Evolutionary conservation across 345 rosid species (phyloP), one percentile per base, ranked within the genome.

Genomic region (Nephelium lappaceum): DNA sequence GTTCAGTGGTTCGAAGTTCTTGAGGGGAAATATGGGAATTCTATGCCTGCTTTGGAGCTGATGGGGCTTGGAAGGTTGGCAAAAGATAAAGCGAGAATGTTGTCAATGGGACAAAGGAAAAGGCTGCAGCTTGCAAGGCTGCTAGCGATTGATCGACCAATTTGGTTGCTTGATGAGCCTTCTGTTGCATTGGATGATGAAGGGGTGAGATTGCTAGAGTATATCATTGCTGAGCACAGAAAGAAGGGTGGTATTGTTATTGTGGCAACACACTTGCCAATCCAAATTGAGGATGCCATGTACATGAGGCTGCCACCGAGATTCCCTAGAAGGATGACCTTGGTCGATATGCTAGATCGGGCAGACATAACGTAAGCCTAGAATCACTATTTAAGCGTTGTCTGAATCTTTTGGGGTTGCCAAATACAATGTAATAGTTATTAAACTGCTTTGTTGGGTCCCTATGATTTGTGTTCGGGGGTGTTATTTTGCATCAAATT

Each of bases 71-170:
- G 95, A 49, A 84, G 95, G 69, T 68, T 95, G 72, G 94, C 88
- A 10, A 93, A 90, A 21, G 97, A 93, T 15, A 93, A 90, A 82
- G 85, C 97, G 1, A 90, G 94, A 63, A 86, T 93, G 96, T 83
- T 90, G 53, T 95, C 96, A 5, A 95, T 95, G 97, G 99, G 99
- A 5, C 98, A 93, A 76, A 84, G 93, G 65, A 95, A 93, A 83
- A 86, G 96, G 81, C 83, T 95, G 82, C 99, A 93, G 77, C 91
- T 93, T 21, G 98, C 97, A 0, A 90, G 97, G 85, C 76, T 91
- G 69, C 83, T 93, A 1, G 97, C 98, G 2, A 89, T 95, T 10
- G 98, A 95, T 64, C 77, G 97, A 39, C 99, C 96, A 5, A 95
- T 95, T 42, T 95, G 97, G 98, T 84, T 93, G 72, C 87, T 95